Conservation (phyloP, 129 eudicot genomes). For the Escallonia rubra region DNA sequence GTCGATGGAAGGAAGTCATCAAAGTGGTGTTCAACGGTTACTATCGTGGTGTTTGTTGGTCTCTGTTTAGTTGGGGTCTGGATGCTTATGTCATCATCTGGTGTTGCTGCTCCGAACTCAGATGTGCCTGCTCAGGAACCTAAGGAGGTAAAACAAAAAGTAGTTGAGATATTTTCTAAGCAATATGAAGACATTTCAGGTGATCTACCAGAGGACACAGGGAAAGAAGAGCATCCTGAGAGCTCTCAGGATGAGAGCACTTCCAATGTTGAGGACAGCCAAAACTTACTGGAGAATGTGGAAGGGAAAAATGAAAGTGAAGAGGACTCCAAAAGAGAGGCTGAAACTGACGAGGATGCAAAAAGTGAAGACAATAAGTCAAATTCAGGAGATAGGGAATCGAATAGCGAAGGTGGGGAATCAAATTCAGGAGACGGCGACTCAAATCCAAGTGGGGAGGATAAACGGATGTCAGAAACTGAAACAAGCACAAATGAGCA, state of each 20-base stretch:
- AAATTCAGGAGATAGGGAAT: slow-evolving; percentile 23
- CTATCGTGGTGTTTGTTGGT: slow-evolving; percentile 40
- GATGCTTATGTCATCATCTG: slow-evolving; percentile 62
- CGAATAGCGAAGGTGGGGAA: slow-evolving; percentile 17
- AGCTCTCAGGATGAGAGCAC: slow-evolving; percentile 16
- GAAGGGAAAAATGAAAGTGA: slow-evolving; percentile 1
- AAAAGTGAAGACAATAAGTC: slow-evolving; percentile 23
- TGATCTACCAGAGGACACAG: slow-evolving; percentile 45
- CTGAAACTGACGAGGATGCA: slow-evolving; percentile 18
- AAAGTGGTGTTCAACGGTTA: slow-evolving; percentile 36
- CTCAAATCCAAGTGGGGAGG: slow-evolving; percentile 11
- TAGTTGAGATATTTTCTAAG: slow-evolving; percentile 21
- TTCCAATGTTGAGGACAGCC: slow-evolving; percentile 8
- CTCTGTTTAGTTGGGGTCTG: slow-evolving; percentile 52
- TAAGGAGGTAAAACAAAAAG: slow-evolving; percentile 26
- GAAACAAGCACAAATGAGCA: slow-evolving; percentile 23
- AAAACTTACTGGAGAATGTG: neutral
- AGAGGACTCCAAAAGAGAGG: neutral
- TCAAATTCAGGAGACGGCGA: slow-evolving; percentile 22
- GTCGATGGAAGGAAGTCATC: slow-evolving; percentile 61
- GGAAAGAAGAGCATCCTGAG: slow-evolving; percentile 21
- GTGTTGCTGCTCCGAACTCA: slow-evolving; percentile 33
- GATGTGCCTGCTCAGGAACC: slow-evolving; percentile 28
- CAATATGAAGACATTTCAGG: slow-evolving; percentile 56
- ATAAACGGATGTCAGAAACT: neutral